phyloP scores from a whole-genome alignment of 768 basidiomycete species.

The Serendipita vermifera region DNA sequence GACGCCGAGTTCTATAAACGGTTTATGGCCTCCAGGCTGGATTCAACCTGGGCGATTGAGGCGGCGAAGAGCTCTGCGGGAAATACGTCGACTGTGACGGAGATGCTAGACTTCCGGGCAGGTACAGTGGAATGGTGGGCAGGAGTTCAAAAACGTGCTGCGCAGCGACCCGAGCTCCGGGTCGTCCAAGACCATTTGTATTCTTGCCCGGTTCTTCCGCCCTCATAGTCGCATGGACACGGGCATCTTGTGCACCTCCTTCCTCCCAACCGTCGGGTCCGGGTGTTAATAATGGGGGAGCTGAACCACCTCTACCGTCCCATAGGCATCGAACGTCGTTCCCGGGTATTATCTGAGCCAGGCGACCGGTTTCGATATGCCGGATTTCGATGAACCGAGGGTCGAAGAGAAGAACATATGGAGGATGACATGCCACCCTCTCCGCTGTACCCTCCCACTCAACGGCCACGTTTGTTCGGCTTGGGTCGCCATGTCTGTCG shows the following conservation, averaged over 20 bases:
- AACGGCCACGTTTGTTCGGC: constrained; percentile 52
- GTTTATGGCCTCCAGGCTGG: neutral
- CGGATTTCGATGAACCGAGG: constrained; percentile 83
- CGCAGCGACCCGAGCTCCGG: constrained; percentile 12
- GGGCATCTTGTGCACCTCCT: constrained; percentile 56
- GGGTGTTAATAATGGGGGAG: constrained; percentile 24
- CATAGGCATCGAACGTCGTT: constrained; percentile 75
- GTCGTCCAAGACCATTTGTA: constrained; percentile 25
- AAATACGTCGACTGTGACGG: constrained; percentile 41
- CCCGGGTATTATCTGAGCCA: constrained; percentile 72
- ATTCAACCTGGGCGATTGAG: constrained; percentile 35
- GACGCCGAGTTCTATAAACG: no score
- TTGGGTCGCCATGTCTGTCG: constrained; percentile 81
- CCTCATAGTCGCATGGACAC: constrained; percentile 80
- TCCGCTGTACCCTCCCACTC: constrained; percentile 95
- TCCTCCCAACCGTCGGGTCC: constrained; percentile 35
- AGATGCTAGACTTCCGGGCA: constrained; percentile 42
- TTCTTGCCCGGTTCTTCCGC: constrained; percentile 26
- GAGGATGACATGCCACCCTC: constrained; percentile 76
- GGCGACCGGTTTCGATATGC: constrained; percentile 64
- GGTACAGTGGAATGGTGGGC: constrained; percentile 59
- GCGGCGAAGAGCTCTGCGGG: constrained; percentile 40
- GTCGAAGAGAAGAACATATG: constrained; percentile 80
- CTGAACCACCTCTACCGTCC: constrained; percentile 55
- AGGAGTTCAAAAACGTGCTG: constrained; percentile 30